A percentile compares a stretch with the other conserved stretches of the same genome.
Evolutionary conservation across 1,284 basidiomycete species (phyloP).

Genomic region (Golubevia pallescens): DNA sequence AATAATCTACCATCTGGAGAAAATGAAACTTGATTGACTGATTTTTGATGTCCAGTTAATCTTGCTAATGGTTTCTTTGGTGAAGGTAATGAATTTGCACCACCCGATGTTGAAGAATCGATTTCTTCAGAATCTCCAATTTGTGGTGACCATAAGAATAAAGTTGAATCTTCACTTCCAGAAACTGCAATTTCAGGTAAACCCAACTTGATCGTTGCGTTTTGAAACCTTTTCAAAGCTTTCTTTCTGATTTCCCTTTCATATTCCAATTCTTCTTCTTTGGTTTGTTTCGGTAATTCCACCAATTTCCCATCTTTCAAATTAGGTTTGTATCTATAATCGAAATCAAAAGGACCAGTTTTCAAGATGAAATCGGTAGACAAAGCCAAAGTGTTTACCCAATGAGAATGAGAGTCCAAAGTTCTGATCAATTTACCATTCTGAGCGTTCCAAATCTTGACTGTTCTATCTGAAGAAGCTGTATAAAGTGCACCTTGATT

Average conservation of each 20-base stretch:
- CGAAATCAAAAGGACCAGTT: slow-evolving; percentile 93
- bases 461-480: slow-evolving; percentile 89
- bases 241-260: slow-evolving; percentile 14
- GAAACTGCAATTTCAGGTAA: slow-evolving; percentile 76
- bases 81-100: slow-evolving; percentile 68
- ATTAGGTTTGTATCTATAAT: slow-evolving; percentile 43
- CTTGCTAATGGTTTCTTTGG: slow-evolving; percentile 84
- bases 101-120: slow-evolving; percentile 91
- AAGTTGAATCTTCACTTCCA: slow-evolving; percentile 90
- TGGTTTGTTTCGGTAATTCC: slow-evolving; percentile 76
- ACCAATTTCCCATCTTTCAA: slow-evolving; percentile 69
- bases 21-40: slow-evolving; percentile 93
- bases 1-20: slow-evolving; percentile 91
- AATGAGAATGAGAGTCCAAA: slow-evolving; percentile 94
- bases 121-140: slow-evolving; percentile 63
- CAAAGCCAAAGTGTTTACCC: slow-evolving; percentile 95
- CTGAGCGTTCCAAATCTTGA: slow-evolving; percentile 95
- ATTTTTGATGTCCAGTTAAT: slow-evolving; percentile 92
- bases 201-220: slow-evolving; percentile 75
- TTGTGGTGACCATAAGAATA: slow-evolving; percentile 60
- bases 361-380: slow-evolving; percentile 94
- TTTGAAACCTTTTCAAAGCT: slow-evolving; percentile 71
- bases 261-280: slow-evolving; percentile 72
- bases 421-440: slow-evolving; percentile 72
- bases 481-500: slow-evolving; percentile 72